A percentile compares a stretch with the other conserved stretches of the same genome.
These are phyloP conservation scores for Tulasnella calospora DNA, from an alignment of 768 basidiomycete genomes.

Conservation along the genomic window DNA sequence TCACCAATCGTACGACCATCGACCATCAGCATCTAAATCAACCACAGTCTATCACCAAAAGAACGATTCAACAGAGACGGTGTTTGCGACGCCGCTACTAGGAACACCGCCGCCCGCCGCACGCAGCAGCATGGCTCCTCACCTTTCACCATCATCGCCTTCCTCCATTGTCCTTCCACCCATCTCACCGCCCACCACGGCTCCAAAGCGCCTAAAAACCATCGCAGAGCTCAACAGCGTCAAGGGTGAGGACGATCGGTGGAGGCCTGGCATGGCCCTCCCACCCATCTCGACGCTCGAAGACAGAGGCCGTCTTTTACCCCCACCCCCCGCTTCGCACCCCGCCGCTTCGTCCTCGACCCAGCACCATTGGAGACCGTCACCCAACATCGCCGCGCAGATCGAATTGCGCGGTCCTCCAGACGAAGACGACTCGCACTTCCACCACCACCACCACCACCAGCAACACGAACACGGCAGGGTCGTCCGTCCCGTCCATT, in stretches of 20 bases:
- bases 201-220: not conserved
- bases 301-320: not conserved
- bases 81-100: slow-evolving; percentile 10
- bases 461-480: not conserved
- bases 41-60: not conserved
- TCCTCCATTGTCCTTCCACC: slow-evolving; percentile 1
- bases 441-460: too few relatives aligned
- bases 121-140: not conserved
- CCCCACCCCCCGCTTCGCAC: not conserved
- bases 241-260: not conserved
- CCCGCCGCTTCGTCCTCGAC: not conserved
- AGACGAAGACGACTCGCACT: not conserved
- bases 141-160: not conserved
- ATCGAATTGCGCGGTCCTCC: not conserved
- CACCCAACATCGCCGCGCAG: not conserved
- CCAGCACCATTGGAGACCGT: not conserved
- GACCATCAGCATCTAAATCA: not conserved
- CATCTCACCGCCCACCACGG: not conserved
- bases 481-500: not conserved
- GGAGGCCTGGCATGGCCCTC: not conserved
- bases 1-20: not conserved
- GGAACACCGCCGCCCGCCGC: slow-evolving; percentile 14
- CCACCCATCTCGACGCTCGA: not conserved
- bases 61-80: not conserved
- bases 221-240: slow-evolving; percentile 5